Evolutionary conservation across 2,329 filamentous ascomycete genomes (phyloP).

Genomic region (Neofusicoccum sp.): DNA sequence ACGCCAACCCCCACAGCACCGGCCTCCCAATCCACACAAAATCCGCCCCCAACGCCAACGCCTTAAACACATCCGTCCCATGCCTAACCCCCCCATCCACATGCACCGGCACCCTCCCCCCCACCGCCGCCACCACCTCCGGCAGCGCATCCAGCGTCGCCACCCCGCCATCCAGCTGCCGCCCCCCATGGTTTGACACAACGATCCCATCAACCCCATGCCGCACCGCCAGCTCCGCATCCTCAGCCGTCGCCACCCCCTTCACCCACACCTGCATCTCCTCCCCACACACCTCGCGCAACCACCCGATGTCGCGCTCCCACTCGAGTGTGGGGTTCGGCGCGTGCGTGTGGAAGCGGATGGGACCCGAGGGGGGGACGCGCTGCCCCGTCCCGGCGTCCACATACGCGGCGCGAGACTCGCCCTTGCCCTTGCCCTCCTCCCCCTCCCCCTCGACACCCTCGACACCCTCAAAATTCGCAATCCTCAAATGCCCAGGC

Average conservation of each 20-base stretch:
- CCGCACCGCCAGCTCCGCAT: slow-evolving; percentile 48
- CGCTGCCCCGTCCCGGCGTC: slow-evolving; percentile 56
- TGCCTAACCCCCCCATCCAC: slow-evolving; percentile 63
- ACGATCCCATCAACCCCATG: slow-evolving; percentile 46
- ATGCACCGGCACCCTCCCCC: slow-evolving; percentile 56
- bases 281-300: slow-evolving; percentile 41
- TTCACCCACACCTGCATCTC: slow-evolving; percentile 26
- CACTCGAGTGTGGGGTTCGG: slow-evolving; percentile 38
- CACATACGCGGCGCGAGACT: slow-evolving; percentile 62
- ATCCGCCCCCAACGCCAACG: slow-evolving; percentile 54
- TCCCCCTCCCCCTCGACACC: slow-evolving; percentile 55
- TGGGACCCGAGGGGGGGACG: neutral
- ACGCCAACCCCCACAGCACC: slow-evolving; percentile 53
- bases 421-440: slow-evolving; percentile 67
- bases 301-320: slow-evolving; percentile 51
- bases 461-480: slow-evolving; percentile 29
- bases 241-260: slow-evolving; percentile 42
- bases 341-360: slow-evolving; percentile 8
- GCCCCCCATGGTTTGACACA: slow-evolving; percentile 60
- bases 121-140: slow-evolving; percentile 41
- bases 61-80: slow-evolving; percentile 66
- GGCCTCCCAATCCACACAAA: slow-evolving; percentile 54
- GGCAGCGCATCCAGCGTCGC: slow-evolving; percentile 55
- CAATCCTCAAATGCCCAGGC: neutral
- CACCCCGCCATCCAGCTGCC: slow-evolving; percentile 60